phyloP scores from a whole-genome alignment of 2,329 filamentous ascomycete species.

The Parastagonospora avenae region DNA sequence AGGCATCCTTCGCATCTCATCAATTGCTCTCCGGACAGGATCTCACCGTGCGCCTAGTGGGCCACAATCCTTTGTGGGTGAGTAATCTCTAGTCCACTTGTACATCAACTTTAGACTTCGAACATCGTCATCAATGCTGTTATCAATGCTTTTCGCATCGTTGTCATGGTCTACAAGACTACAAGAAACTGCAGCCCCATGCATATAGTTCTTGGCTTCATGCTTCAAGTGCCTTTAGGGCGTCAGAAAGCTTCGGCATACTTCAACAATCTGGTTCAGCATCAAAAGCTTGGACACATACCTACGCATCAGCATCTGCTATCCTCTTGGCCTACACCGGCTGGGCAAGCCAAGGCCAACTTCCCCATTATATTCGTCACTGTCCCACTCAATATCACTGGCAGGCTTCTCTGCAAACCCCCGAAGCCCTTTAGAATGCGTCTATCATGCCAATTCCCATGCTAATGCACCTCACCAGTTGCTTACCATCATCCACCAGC shows the following conservation, averaged over 20 bases:
- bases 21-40: slow-evolving; percentile 68
- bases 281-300: too few species aligned
- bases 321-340: too few species aligned
- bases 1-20: slow-evolving; percentile 75
- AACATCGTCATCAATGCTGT: too few species aligned
- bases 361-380: background rate
- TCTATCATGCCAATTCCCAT: background rate
- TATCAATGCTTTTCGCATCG: too few species aligned
- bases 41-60: slow-evolving; percentile 77
- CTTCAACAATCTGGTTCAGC: too few species aligned
- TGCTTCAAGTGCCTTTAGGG: too few species aligned
- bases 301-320: too few species aligned
- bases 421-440: background rate
- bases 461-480: background rate
- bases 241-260: too few species aligned
- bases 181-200: background rate
- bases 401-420: background rate
- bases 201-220: too few species aligned
- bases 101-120: background rate
- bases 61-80: slow-evolving; percentile 85
- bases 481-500: background rate
- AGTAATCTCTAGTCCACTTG: slow-evolving; percentile 21
- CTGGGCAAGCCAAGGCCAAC: background rate
- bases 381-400: background rate
- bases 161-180: background rate